Percentiles rank a stretch among this genome's conserved stretches.
Evolutionary conservation across 2,329 filamentous ascomycete species (phyloP).

Genomic region (Fusarium graminum): DNA sequence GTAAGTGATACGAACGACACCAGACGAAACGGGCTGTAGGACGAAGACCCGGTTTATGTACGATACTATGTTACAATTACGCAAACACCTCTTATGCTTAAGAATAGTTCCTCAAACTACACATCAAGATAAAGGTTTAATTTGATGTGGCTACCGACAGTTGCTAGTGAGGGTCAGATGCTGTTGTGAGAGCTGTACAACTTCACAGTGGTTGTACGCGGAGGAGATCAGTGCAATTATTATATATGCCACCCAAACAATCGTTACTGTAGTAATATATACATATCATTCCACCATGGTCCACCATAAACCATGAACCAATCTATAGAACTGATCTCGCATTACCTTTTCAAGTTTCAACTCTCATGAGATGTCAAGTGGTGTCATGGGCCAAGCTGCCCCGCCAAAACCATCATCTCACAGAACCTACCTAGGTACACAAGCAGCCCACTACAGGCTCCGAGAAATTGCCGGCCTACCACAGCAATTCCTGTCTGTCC

Average conservation of each 20-base stretch:
- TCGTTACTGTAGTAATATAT: not conserved
- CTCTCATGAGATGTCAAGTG: slow-evolving; percentile 13
- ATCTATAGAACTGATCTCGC: not conserved
- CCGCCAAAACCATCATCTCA: slow-evolving; percentile 45
- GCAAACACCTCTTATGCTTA: not conserved
- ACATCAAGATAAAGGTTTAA: not conserved
- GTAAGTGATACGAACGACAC: slow-evolving; percentile 28
- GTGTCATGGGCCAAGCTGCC: slow-evolving; percentile 37
- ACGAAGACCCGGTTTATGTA: slow-evolving; percentile 7
- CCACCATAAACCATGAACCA: not conserved
- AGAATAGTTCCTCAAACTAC: not conserved
- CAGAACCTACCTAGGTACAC: slow-evolving; percentile 27
- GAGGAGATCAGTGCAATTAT: not conserved
- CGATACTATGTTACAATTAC: not conserved
- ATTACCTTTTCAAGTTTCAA: not conserved
- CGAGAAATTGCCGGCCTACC: slow-evolving; percentile 51
- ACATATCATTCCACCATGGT: not conserved
- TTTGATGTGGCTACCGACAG: not conserved
- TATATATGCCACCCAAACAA: not conserved
- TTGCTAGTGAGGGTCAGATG: not conserved
- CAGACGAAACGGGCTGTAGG: slow-evolving; percentile 23
- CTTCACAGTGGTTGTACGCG: not conserved
- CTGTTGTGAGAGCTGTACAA: not conserved
- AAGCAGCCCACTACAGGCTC: slow-evolving; percentile 40
- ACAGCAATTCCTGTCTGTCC: slow-evolving; percentile 49